Base-by-base conservation (phyloP, 805 yeast genomes). In the Cyberlindnera amylophila region DNA sequence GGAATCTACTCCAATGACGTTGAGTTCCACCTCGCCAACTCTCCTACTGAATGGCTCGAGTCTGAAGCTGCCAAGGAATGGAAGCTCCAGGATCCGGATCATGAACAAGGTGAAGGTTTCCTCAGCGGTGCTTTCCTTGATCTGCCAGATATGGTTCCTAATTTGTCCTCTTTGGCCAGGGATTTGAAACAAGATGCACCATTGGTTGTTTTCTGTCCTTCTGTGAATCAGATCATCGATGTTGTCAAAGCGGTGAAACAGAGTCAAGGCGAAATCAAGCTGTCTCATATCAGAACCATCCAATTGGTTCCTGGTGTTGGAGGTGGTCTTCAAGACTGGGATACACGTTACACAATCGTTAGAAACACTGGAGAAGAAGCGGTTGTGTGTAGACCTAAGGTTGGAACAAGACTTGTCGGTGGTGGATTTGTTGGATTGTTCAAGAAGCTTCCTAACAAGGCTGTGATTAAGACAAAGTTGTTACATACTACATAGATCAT, bases 241-340 rank as follows among this genome's bases (percentile, higher is more conserved):
- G 65, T 70, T 6, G 45, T 71, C 19, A 55, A 65, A 33, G 38
- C 47, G 2, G 51, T 71, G 12, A 57, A 56, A 35, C 56, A 61
- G 18, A 42, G 48, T n/a, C 40, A 50, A n/a, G 55, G 56, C 4
- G 51, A 52, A n/a, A 52, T 66, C 33, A 61, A 62, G 34, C 47
- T 73, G 23, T 59, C 67, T 11, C 62, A 68, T 45, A 64, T 61
- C 4, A 59, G 64, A 33, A 65, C 73, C 3, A 57, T 66, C 16
- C 78, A 74, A 49, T 43, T 75, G 14, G 50, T 63, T 36, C 71
- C 72, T 12, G 77, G 79, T 6, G 70, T 68, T 27, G 76, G 77
- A 2, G 78, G 77, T 17, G 77, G 77, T 0, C 51, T 74, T 44
- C 67, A 72, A 46, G 75, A 71, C 36, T 75, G 80, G 80, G 78